These are phyloP conservation scores for Juncus effusus DNA, from an alignment of 176 grass and related monocot genomes.

Conservation along the genomic window DNA sequence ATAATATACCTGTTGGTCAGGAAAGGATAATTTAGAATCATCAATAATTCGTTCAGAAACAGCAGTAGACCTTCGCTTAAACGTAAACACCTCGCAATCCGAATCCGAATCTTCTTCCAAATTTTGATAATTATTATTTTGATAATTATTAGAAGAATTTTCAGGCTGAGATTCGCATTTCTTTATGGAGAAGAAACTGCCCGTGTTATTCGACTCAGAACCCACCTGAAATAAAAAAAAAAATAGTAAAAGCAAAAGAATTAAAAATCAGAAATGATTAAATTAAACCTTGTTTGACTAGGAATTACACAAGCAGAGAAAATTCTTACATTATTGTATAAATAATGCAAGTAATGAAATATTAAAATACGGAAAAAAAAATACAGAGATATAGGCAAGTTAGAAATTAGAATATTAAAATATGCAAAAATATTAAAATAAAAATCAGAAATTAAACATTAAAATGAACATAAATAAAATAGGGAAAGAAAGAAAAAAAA, in stretches of 20 bases:
- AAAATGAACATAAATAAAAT: background rate
- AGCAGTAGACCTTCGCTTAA: conserved; percentile 63
- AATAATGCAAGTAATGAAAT: too few species aligned
- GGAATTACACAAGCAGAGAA: too few species aligned
- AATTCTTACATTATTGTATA: too few species aligned
- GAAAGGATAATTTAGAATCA: conserved; percentile 18
- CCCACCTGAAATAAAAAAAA: conserved; percentile 8
- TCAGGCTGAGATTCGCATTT: conserved; percentile 24
- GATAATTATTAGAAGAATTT: conserved; percentile 27
- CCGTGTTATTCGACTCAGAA: conserved; percentile 33
- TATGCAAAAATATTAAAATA: background rate
- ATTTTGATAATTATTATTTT: conserved; percentile 36
- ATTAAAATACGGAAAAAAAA: too few species aligned
- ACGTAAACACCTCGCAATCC: conserved; percentile 74
- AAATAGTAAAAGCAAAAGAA: conserved; percentile 6
- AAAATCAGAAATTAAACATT: background rate
- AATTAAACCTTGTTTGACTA: too few species aligned
- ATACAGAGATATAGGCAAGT: too few species aligned
- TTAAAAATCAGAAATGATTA: too few species aligned
- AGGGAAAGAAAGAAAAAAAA: conserved; percentile 5
- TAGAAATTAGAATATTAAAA: too few species aligned
- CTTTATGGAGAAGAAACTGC: conserved; percentile 15
- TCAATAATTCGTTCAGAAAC: conserved; percentile 37
- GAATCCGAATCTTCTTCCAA: conserved; percentile 64
- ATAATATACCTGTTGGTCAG: conserved; percentile 55